These are phyloP conservation scores for Calonectria leucothoes DNA, from an alignment of 2,329 filamentous ascomycete genomes.

Conservation along the genomic window DNA sequence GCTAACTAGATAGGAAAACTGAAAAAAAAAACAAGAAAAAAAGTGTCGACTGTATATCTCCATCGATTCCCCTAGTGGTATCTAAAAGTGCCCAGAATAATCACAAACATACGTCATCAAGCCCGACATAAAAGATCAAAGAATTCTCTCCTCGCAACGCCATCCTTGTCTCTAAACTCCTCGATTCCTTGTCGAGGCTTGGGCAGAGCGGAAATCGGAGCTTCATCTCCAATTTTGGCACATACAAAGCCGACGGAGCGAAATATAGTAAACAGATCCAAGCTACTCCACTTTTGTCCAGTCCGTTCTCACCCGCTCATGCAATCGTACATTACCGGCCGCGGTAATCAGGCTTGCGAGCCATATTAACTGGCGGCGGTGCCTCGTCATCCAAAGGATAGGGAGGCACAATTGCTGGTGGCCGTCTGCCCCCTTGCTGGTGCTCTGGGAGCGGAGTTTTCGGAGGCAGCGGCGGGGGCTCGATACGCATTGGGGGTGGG, in stretches of 20 bases:
- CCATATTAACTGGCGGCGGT: constrained; percentile 87
- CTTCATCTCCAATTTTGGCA: constrained; percentile 1
- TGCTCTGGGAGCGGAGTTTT: constrained; percentile 78
- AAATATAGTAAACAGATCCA: constrained; percentile 1
- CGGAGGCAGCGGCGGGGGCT: constrained; percentile 79
- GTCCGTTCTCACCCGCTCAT: not conserved
- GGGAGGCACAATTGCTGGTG: constrained; percentile 64
- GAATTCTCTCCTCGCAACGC: constrained; percentile 11
- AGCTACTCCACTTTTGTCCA: not conserved
- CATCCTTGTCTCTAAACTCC: constrained; percentile 8
- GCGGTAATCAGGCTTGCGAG: constrained; percentile 82
- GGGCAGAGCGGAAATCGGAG: not conserved
- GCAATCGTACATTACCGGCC: constrained; percentile 48
- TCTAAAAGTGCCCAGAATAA: constrained; percentile 1
- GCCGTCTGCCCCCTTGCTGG: constrained; percentile 47
- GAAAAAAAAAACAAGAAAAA: not conserved
- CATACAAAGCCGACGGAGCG: not conserved
- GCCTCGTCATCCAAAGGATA: constrained; percentile 86
- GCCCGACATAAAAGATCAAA: constrained; percentile 1
- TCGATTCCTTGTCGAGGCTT: not conserved
- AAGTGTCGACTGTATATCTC: not conserved
- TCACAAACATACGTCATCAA: constrained; percentile 2
- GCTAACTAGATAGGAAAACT: not conserved
- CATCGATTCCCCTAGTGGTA: constrained; percentile 1
- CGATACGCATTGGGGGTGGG: constrained; percentile 54